Conservation (phyloP, 306 rosid genomes). For the Sphenostylis stenocarpa region DNA sequence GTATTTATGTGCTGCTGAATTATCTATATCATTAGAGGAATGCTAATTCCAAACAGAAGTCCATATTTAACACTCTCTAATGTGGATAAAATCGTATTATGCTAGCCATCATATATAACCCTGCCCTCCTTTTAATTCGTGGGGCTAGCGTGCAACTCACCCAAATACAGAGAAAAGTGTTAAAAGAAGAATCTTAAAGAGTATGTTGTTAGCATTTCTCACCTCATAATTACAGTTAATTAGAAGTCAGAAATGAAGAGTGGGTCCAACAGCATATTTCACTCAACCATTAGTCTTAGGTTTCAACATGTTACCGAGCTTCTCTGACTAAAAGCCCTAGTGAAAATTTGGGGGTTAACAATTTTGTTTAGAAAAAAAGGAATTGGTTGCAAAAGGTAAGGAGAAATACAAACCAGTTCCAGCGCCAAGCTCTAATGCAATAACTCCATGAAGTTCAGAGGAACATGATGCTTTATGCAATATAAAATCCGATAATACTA, state of each 20-base stretch:
- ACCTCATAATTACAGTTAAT: not conserved
- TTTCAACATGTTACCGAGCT: not conserved
- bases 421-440: constrained; percentile 82
- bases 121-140: not conserved
- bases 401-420: constrained; percentile 63
- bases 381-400: not conserved
- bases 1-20: not conserved
- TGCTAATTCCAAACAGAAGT: not conserved
- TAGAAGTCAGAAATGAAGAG: constrained; percentile 9
- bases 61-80: not conserved
- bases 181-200: not conserved
- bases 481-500: constrained; percentile 75
- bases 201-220: not conserved
- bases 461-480: constrained; percentile 64
- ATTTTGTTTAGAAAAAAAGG: not conserved
- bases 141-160: not conserved
- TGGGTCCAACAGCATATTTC: not conserved
- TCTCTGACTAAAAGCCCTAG: not conserved
- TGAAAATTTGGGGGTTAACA: not conserved
- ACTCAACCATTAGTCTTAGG: not conserved
- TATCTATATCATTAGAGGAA: not conserved
- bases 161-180: not conserved
- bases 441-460: constrained; percentile 59
- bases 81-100: not conserved
- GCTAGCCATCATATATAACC: not conserved